Evolutionary conservation across 768 basidiomycete genomes (phyloP).

Genomic region (Asterophora lycoperdoides): DNA sequence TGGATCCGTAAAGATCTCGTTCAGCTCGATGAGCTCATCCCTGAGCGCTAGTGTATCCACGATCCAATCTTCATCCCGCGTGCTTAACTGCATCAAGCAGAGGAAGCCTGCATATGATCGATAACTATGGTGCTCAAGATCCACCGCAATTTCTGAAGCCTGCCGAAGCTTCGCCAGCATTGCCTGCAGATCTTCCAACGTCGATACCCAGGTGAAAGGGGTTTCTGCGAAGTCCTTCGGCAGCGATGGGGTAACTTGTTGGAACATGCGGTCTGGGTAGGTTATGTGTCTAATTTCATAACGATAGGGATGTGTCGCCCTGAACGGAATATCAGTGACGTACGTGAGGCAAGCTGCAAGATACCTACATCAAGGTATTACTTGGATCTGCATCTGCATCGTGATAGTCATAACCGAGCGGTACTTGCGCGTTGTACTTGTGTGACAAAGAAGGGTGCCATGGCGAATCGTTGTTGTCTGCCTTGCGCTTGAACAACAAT

Average conservation of each 20-base stretch:
- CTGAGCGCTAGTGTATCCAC: constrained; percentile 78
- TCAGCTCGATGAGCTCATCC: constrained; percentile 67
- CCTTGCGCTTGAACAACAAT: constrained; percentile 54
- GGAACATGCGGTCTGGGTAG: constrained; percentile 69
- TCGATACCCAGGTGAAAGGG: constrained; percentile 69
- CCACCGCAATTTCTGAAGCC: constrained; percentile 82
- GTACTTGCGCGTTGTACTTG: constrained; percentile 83
- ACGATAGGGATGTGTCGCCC: constrained; percentile 70
- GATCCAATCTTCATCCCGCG: constrained; percentile 79
- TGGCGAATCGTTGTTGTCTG: constrained; percentile 54
- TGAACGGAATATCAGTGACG: constrained; percentile 12
- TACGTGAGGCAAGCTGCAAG: neutral
- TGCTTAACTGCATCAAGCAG: constrained; percentile 91
- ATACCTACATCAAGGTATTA: constrained; percentile 27
- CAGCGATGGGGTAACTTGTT: constrained; percentile 41
- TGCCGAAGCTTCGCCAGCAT: constrained; percentile 68
- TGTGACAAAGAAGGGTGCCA: constrained; percentile 69
- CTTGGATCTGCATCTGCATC: constrained; percentile 23
- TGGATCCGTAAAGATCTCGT: constrained; percentile 84
- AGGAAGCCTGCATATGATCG: constrained; percentile 83
- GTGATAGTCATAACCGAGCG: constrained; percentile 60
- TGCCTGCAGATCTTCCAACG: constrained; percentile 44
- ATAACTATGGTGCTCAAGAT: constrained; percentile 91
- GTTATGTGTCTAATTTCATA: constrained; percentile 76
- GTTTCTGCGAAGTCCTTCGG: constrained; percentile 61